Evolutionary conservation across 192 early-diverging fungal species (phyloP).

Genomic region (Chytriomyces confervae): DNA sequence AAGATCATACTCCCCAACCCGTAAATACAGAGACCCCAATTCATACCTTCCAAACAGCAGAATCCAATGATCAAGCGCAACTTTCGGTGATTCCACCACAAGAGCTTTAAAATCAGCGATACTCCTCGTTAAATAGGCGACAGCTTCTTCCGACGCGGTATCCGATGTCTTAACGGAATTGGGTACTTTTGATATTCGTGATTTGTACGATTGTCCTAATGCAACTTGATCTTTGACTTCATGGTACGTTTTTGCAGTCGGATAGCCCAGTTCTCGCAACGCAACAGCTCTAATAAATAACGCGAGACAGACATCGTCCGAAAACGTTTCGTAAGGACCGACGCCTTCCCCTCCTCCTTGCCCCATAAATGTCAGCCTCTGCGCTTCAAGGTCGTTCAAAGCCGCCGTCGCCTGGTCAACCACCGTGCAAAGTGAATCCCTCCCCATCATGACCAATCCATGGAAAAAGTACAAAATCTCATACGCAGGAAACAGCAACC

Average conservation of each 20-base stretch:
- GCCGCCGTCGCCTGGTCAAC: constrained; percentile 53
- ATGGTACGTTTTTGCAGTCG: constrained; percentile 8
- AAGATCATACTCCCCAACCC: constrained; percentile 42
- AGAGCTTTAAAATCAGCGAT: constrained; percentile 41
- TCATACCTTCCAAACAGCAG: constrained; percentile 58
- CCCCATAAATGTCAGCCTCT: constrained; percentile 11
- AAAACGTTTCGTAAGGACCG: constrained; percentile 63
- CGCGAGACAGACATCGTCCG: constrained; percentile 81
- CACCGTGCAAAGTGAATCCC: constrained; percentile 47
- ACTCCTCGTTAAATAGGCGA: constrained; percentile 34
- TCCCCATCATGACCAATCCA: constrained; percentile 75
- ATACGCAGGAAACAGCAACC: constrained; percentile 75
- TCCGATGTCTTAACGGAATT: background rate
- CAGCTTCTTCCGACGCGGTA: background rate
- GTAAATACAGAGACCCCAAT: constrained; percentile 44
- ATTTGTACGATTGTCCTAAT: constrained; percentile 1
- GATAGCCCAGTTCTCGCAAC: constrained; percentile 63
- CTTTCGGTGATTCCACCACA: constrained; percentile 36
- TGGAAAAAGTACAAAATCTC: constrained; percentile 79
- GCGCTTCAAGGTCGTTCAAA: constrained; percentile 50
- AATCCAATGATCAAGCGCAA: constrained; percentile 58
- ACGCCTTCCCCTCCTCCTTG: constrained; percentile 33
- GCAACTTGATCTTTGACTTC: constrained; percentile 31
- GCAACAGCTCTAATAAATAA: constrained; percentile 72
- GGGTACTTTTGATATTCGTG: background rate